These are phyloP conservation scores for Aspergillus candidus DNA, from an alignment of 2,329 filamentous ascomycete species.

Conservation along the genomic window DNA sequence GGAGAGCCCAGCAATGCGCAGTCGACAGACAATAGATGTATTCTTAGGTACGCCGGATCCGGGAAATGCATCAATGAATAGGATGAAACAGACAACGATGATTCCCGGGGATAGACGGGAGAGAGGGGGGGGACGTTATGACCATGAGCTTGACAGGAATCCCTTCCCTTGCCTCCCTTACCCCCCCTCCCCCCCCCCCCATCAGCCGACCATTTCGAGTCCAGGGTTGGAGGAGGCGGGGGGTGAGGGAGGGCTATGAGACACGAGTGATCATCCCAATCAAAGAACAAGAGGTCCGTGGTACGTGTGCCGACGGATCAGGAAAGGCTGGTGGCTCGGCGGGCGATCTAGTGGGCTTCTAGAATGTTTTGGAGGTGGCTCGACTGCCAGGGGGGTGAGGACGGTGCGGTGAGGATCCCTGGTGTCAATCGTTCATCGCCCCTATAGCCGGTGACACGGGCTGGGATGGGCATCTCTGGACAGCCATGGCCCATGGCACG, in stretches of 20 bases:
- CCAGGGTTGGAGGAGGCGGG: no score
- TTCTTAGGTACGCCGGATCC: constrained; percentile 8
- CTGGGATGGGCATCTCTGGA: neutral
- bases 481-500: no score
- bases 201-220: neutral
- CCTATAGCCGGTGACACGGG: constrained; percentile 3
- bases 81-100: no score
- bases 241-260: neutral
- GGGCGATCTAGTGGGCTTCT: constrained; percentile 8
- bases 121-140: no score
- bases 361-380: constrained; percentile 12
- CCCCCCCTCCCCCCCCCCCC: neutral
- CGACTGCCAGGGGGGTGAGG: constrained; percentile 1
- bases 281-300: neutral
- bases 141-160: neutral
- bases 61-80: neutral
- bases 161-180: neutral
- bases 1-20: constrained; percentile 2
- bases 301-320: constrained; percentile 5
- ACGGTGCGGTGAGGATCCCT: constrained; percentile 3
- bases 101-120: no score
- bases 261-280: constrained; percentile 8
- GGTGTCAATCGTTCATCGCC: constrained; percentile 4
- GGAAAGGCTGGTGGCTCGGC: constrained; percentile 6
- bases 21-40: constrained; percentile 2